Evolutionary conservation across 257 asterid genomes (phyloP), one percentile per base, ranked within the genome.

Genomic region (Nicotiana benthamiana): DNA sequence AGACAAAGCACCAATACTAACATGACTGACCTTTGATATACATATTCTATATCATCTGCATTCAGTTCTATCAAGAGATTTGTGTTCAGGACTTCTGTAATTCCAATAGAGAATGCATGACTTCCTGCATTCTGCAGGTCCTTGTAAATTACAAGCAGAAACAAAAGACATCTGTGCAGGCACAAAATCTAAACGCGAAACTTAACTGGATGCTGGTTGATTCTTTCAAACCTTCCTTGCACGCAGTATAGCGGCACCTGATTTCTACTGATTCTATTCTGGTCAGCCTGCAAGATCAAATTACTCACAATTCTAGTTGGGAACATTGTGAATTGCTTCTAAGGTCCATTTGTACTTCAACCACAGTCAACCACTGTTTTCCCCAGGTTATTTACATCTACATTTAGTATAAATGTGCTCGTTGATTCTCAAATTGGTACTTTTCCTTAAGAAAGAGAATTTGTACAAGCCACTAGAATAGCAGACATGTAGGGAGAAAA

Each of bases 151-250:
- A 80, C 85, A 80, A 86, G 79, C 53, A 81, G 52, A 56, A 10
- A 64, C 74, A 46, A 68, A 24, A 60, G 34, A 84, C 8, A 79
- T 20, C 57, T 28, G 74, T 40, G 75, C 48, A 85, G 72, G 79
- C 27, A 53, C 80, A 85, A 84, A 76, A 27, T 63, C 75, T 80
- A 84, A 68, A 57, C 57, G 65, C n/a, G 83, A 80, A 82, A 86
- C 97, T 36, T 91, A 90, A 94, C 99, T 90, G 99, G 98, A 89
- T 94, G 99, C 79, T 92, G 95, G 85, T 92, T 96, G 87, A 96
- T 94, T 88, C 99, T 89, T 86, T 91, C 97, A 88, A 92, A 94
- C 92, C 97, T 90, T 89, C 99, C 97, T 84, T 90, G 96, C 66
- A 90, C 95, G 75, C 93, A 82, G 85, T 92, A 96, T 65, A 92